phyloP scores from a whole-genome alignment of 2,329 filamentous ascomycete genomes.

The Colletotrichum ledebouriae region DNA sequence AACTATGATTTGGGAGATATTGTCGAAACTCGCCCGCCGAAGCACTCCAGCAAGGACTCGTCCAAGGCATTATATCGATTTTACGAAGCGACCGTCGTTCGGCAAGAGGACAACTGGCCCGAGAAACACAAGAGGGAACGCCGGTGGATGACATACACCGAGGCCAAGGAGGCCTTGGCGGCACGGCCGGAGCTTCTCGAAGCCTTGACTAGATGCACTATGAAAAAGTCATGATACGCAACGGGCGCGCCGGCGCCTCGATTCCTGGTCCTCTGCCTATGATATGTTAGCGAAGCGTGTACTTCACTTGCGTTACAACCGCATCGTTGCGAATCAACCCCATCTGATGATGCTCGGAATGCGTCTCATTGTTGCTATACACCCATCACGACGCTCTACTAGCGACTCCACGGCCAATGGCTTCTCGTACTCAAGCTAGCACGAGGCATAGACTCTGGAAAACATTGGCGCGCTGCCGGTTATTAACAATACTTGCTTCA shows the following conservation, averaged over 20 bases:
- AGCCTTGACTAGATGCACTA: slow-evolving; percentile 84
- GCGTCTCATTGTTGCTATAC: slow-evolving; percentile 23
- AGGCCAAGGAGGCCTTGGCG: slow-evolving; percentile 83
- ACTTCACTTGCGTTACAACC: background rate
- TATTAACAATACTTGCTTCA: slow-evolving; percentile 28
- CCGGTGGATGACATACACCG: slow-evolving; percentile 87
- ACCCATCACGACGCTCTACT: slow-evolving; percentile 2
- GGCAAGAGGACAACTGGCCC: slow-evolving; percentile 90
- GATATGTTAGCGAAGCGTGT: slow-evolving; percentile 21
- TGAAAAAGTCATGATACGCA: slow-evolving; percentile 55
- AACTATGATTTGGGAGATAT: slow-evolving; percentile 90
- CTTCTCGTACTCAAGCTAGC: background rate
- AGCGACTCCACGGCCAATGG: background rate
- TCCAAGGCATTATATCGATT: slow-evolving; percentile 80
- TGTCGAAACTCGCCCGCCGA: slow-evolving; percentile 84
- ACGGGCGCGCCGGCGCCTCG: slow-evolving; percentile 18
- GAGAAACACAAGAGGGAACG: slow-evolving; percentile 92
- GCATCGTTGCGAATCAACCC: background rate
- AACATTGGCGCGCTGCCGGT: background rate
- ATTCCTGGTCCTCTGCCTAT: slow-evolving; percentile 9
- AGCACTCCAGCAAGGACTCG: slow-evolving; percentile 73
- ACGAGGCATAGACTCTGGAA: slow-evolving; percentile 12
- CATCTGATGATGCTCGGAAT: background rate
- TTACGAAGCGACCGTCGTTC: slow-evolving; percentile 88
- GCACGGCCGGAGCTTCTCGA: slow-evolving; percentile 89